These are phyloP conservation scores for Stachybotrys chartarum DNA, from an alignment of 2,329 filamentous ascomycete genomes.

Conservation along the genomic window DNA sequence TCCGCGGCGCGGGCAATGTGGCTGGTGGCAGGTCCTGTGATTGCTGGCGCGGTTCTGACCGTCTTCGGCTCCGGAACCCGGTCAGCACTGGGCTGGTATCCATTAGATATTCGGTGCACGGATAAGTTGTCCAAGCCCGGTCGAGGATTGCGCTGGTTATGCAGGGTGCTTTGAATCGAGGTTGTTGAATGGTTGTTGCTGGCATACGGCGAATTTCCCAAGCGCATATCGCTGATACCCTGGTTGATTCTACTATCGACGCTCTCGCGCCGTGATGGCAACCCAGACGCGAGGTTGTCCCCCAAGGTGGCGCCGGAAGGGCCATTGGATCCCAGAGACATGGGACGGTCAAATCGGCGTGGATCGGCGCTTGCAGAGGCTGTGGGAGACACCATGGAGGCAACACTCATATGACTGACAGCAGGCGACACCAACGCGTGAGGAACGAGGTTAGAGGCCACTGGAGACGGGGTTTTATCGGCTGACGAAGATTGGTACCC, in stretches of 20 bases:
- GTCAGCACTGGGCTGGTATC: slow-evolving; percentile 54
- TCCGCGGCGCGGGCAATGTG: slow-evolving; percentile 65
- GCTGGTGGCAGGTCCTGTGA: slow-evolving; percentile 61
- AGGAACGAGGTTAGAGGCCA: slow-evolving; percentile 40
- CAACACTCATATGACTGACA: slow-evolving; percentile 57
- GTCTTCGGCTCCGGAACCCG: slow-evolving; percentile 50
- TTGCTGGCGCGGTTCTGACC: slow-evolving; percentile 64
- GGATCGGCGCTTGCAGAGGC: slow-evolving; percentile 35
- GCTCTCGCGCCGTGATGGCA: slow-evolving; percentile 60
- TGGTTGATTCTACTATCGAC: slow-evolving; percentile 74
- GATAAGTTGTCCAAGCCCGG: slow-evolving; percentile 43
- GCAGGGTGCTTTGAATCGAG: slow-evolving; percentile 65
- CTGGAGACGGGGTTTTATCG: slow-evolving; percentile 58
- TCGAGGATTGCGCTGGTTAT: slow-evolving; percentile 58
- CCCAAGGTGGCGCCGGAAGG: slow-evolving; percentile 21
- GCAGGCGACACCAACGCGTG: slow-evolving; percentile 49
- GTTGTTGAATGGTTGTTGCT: slow-evolving; percentile 71
- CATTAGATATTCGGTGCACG: slow-evolving; percentile 55
- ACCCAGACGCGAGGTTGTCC: slow-evolving; percentile 33
- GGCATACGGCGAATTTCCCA: slow-evolving; percentile 62
- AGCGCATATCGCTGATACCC: slow-evolving; percentile 60
- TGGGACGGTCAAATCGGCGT: slow-evolving; percentile 36
- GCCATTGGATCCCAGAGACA: slow-evolving; percentile 24
- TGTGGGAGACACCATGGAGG: slow-evolving; percentile 58
- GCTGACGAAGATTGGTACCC: slow-evolving; percentile 42